phyloP scores from a whole-genome alignment of 176 grass and related monocot genomes.

The Poa pratensis region DNA sequence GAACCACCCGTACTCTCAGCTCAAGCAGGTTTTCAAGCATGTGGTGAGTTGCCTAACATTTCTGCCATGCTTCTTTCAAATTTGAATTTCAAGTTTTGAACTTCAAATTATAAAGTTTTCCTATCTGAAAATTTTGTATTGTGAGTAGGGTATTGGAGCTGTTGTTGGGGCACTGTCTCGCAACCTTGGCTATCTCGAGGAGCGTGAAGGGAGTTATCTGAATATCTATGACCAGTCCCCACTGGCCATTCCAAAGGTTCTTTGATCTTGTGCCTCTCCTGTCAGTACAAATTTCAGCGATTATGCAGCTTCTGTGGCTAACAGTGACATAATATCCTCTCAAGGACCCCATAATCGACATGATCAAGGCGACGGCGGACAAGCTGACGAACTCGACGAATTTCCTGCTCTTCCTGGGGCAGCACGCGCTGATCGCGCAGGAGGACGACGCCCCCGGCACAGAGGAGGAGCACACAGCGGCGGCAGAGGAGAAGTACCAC shows the following conservation, averaged over 20 bases:
- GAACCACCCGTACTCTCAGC: conserved; percentile 15
- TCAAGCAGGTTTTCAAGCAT: conserved; percentile 23
- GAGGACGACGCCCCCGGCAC: background rate
- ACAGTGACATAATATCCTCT: background rate
- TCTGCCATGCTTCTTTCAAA: background rate
- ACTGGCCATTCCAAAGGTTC: conserved; percentile 27
- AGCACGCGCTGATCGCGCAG: conserved; percentile 20
- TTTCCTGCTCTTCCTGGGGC: conserved; percentile 10
- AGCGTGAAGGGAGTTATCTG: conserved; percentile 3
- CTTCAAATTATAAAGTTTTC: background rate
- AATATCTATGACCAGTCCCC: conserved; percentile 21
- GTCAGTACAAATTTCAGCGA: background rate
- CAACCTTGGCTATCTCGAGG: conserved; percentile 22
- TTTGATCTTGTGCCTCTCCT: background rate
- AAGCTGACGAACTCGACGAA: conserved; percentile 29
- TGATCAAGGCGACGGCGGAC: conserved; percentile 29
- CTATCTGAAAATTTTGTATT: background rate
- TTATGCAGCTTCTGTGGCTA: background rate
- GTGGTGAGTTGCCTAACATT: background rate
- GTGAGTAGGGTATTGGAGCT: background rate
- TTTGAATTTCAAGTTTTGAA: background rate
- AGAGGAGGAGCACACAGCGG: background rate
- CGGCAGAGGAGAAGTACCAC: conserved; percentile 6
- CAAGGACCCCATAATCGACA: conserved; percentile 20
- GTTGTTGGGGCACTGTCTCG: conserved; percentile 20